Percentiles rank a stretch among this genome's conserved stretches.
These are phyloP conservation scores for Irpex sp. DNA, from an alignment of 1,284 basidiomycete genomes.

Conservation along the genomic window DNA sequence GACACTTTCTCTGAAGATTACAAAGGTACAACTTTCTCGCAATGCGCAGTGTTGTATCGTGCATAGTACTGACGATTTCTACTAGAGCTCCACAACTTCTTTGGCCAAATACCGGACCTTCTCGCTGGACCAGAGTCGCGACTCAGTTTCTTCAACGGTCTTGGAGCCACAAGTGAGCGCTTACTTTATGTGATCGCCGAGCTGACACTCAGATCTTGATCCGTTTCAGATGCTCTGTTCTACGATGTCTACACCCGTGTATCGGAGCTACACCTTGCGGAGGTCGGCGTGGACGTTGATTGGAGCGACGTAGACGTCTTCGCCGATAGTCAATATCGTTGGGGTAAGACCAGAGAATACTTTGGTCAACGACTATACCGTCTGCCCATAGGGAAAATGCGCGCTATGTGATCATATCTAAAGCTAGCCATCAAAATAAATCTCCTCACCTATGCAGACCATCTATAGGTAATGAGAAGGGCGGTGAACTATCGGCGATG, in stretches of 20 bases:
- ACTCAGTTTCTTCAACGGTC: slow-evolving; percentile 97
- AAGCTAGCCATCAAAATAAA: neutral
- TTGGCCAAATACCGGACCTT: slow-evolving; percentile 78
- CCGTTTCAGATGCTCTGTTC: slow-evolving; percentile 68
- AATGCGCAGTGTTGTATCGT: neutral
- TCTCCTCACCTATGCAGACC: neutral
- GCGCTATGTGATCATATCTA: slow-evolving; percentile 7
- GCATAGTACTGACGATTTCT: neutral
- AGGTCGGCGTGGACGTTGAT: slow-evolving; percentile 69
- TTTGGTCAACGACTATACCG: slow-evolving; percentile 68
- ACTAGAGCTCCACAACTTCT: slow-evolving; percentile 77
- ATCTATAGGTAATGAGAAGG: neutral
- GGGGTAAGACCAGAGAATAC: slow-evolving; percentile 71
- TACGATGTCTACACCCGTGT: slow-evolving; percentile 92
- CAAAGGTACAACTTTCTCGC: slow-evolving; percentile 39
- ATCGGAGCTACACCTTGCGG: slow-evolving; percentile 81
- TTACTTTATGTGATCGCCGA: neutral
- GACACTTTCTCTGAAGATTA: slow-evolving; percentile 95
- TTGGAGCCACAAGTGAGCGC: slow-evolving; percentile 86
- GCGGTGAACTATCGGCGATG: neutral
- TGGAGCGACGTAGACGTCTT: slow-evolving; percentile 76
- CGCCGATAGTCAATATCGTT: slow-evolving; percentile 41
- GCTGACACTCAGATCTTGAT: neutral
- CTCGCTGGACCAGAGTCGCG: slow-evolving; percentile 73
- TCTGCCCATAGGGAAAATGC: slow-evolving; percentile 53